A percentile compares a stretch with the other conserved stretches of the same genome.
phyloP scores from a whole-genome alignment of 768 basidiomycete species.

The Psilocybe azurescens region DNA sequence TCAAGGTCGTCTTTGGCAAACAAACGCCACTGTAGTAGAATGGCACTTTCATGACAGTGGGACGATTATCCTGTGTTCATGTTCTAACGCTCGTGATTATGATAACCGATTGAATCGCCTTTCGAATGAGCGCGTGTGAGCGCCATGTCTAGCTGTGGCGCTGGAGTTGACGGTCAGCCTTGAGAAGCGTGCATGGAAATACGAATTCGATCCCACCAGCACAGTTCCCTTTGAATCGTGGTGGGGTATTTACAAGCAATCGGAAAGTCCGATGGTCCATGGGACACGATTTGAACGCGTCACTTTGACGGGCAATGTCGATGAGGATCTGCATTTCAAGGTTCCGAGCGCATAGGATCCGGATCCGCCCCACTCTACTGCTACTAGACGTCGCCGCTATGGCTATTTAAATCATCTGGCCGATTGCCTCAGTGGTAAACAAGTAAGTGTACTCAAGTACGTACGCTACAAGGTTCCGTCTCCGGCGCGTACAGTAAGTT shows the following conservation, averaged over 20 bases:
- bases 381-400: constrained; percentile 1
- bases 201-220: not conserved
- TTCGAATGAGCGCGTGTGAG: not conserved
- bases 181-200: not conserved
- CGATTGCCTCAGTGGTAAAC: not conserved
- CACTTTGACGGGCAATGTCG: not conserved
- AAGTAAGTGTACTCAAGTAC: not conserved
- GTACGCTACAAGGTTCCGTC: not conserved
- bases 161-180: not conserved
- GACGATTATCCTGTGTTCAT: not conserved
- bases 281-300: not conserved
- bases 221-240: not conserved
- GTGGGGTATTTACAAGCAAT: not conserved
- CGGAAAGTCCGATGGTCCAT: not conserved
- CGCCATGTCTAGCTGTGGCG: constrained; percentile 14
- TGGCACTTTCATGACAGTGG: not conserved
- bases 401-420: not conserved
- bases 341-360: constrained; percentile 12
- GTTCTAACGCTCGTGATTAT: no score
- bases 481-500: not conserved
- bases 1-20: not conserved
- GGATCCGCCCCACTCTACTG: not conserved
- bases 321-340: constrained; percentile 9
- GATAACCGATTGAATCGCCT: not conserved
- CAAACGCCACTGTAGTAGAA: not conserved